phyloP scores from a whole-genome alignment of 2,329 filamentous ascomycete species.

The Elsinoe perseae region DNA sequence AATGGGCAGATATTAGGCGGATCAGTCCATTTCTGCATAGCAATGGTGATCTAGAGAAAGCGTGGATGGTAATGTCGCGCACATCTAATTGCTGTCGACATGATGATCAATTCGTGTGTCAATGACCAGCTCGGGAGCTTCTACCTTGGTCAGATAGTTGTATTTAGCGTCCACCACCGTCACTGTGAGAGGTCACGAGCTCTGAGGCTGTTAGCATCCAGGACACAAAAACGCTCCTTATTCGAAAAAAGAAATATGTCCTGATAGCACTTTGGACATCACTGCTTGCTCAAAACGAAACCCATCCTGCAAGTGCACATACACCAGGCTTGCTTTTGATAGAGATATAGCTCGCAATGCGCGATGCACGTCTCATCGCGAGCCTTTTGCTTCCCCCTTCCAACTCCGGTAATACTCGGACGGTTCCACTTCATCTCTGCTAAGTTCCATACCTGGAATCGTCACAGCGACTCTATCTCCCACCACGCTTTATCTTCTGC shows the following conservation, averaged over 20 bases:
- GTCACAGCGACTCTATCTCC: not conserved
- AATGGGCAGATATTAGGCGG: not conserved
- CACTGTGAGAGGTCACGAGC: conserved; percentile 1
- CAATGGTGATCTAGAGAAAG: not conserved
- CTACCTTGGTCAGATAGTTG: not conserved
- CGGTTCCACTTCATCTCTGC: not conserved
- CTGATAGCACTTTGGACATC: not conserved
- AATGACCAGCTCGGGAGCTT: not conserved
- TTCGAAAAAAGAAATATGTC: not conserved
- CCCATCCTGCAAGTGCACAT: not conserved
- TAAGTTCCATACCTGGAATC: not conserved
- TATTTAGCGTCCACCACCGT: conserved; percentile 6
- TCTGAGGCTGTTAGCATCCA: not conserved
- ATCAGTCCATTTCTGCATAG: not conserved
- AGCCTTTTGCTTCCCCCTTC: not conserved
- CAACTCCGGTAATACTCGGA: not conserved
- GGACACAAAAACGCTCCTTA: not conserved
- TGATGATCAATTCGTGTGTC: conserved; percentile 7
- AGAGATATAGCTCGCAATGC: not conserved
- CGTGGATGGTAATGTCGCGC: not conserved
- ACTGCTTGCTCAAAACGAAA: not conserved
- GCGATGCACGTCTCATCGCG: not conserved
- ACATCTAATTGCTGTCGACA: conserved; percentile 1
- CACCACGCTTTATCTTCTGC: not conserved
- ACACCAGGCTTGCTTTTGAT: not conserved